phyloP scores from a whole-genome alignment of 139 green algal genomes.

The Coelastrella sp. region DNA sequence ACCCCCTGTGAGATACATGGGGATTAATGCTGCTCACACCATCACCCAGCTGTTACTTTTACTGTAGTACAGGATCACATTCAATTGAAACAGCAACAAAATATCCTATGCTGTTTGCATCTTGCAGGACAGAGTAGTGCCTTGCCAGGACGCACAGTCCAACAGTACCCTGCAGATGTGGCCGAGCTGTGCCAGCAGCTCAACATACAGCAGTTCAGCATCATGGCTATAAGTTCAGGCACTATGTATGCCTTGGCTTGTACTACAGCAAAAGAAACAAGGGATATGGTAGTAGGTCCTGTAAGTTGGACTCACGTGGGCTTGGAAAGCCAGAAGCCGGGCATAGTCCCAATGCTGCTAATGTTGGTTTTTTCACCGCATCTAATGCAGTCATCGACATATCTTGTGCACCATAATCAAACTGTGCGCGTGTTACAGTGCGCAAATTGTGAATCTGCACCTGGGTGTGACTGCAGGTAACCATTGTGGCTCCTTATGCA shows the following conservation, averaged over 20 bases:
- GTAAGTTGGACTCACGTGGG: not conserved
- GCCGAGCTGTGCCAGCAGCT: conserved; percentile 22
- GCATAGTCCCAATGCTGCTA: too few species aligned
- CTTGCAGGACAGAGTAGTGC: not conserved
- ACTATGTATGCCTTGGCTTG: conserved; percentile 27
- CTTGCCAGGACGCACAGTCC: not conserved
- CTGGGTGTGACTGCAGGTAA: not conserved
- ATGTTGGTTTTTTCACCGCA: too few species aligned
- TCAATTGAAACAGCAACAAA: not conserved
- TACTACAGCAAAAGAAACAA: conserved; percentile 9
- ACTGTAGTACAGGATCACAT: too few species aligned
- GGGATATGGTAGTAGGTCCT: not conserved
- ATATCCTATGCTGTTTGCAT: not conserved
- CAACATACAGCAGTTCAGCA: conserved; percentile 5
- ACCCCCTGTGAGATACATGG: too few species aligned
- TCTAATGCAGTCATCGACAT: too few species aligned
- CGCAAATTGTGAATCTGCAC: too few species aligned
- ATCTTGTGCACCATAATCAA: too few species aligned
- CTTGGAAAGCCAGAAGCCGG: too few species aligned
- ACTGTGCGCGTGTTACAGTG: too few species aligned
- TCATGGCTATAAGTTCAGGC: conserved; percentile 17
- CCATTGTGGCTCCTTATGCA: conserved; percentile 2
- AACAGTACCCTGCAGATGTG: conserved; percentile 17
- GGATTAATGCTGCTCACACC: too few species aligned
- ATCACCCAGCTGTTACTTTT: too few species aligned